These are phyloP conservation scores for Gryganskiella cystojenkinii DNA, from an alignment of 192 early-diverging fungal species.

Conservation along the genomic window DNA sequence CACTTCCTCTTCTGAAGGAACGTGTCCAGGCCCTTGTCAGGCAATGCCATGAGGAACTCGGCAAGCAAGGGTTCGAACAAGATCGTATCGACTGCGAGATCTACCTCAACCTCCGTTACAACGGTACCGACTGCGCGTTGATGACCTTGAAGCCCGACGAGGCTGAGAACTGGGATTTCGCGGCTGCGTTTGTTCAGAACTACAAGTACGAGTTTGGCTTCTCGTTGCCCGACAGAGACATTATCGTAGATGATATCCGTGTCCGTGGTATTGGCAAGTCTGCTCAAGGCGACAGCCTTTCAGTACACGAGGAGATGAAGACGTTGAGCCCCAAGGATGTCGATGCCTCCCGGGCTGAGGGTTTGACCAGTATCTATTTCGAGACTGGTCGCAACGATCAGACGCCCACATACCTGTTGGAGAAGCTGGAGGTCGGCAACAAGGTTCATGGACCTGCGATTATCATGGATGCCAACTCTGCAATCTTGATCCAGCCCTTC, in stretches of 20 bases:
- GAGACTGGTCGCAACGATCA: constrained; percentile 68
- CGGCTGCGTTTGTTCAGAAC: constrained; percentile 70
- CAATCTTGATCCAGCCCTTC: constrained; percentile 87
- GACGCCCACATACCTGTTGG: constrained; percentile 80
- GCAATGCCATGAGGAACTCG: constrained; percentile 63
- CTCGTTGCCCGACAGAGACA: constrained; percentile 79
- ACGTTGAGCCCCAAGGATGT: constrained; percentile 25
- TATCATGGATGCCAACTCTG: constrained; percentile 91
- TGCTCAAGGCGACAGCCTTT: constrained; percentile 28
- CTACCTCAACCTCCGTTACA: constrained; percentile 91
- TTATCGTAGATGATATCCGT: constrained; percentile 93
- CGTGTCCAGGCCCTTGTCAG: constrained; percentile 62
- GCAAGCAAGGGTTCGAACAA: constrained; percentile 75
- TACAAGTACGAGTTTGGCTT: constrained; percentile 98
- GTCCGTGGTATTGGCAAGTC: constrained; percentile 84
- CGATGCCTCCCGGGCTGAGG: constrained; percentile 49
- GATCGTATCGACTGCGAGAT: constrained; percentile 67
- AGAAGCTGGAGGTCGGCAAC: constrained; percentile 71
- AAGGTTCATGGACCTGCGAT: constrained; percentile 86
- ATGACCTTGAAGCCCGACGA: constrained; percentile 82
- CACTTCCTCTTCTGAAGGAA: constrained; percentile 57
- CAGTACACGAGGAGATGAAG: constrained; percentile 56
- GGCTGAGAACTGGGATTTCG: constrained; percentile 71
- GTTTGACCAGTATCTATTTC: constrained; percentile 78
- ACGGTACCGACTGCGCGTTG: constrained; percentile 92